Evolutionary conservation across 495 filamentous ascomycete genomes (phyloP).

Genomic region (Letharia columbiana): DNA sequence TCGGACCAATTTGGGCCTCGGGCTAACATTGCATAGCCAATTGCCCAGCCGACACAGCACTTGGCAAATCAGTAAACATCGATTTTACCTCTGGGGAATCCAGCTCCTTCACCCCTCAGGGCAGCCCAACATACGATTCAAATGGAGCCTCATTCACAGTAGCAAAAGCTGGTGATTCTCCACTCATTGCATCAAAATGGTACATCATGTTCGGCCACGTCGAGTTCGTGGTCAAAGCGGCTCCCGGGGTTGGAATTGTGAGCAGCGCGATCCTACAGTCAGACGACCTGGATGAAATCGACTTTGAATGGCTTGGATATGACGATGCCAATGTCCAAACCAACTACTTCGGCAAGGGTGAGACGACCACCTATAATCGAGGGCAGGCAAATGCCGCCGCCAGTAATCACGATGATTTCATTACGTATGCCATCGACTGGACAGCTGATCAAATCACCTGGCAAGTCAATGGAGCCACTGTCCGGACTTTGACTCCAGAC

Average conservation of each 20-base stretch:
- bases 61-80: conserved; percentile 67
- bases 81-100: conserved; percentile 69
- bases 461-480: conserved; percentile 58
- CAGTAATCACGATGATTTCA: conserved; percentile 48
- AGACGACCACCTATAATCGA: conserved; percentile 56
- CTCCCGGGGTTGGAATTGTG: conserved; percentile 53
- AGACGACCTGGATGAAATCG: conserved; percentile 82
- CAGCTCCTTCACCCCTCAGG: conserved; percentile 58
- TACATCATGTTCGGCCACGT: conserved; percentile 67
- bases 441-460: conserved; percentile 61
- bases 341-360: conserved; percentile 84
- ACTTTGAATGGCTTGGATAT: conserved; percentile 77
- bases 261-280: conserved; percentile 77
- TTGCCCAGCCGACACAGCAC: conserved; percentile 73
- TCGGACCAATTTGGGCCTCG: not conserved
- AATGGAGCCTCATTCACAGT: conserved; percentile 84
- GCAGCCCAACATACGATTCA: conserved; percentile 58
- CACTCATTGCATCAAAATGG: conserved; percentile 66
- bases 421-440: conserved; percentile 84
- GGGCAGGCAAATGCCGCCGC: conserved; percentile 48
- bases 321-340: conserved; percentile 55
- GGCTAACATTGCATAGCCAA: conserved; percentile 29
- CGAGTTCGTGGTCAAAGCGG: conserved; percentile 50
- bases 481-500: conserved; percentile 58
- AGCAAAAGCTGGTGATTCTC: conserved; percentile 69